Base-by-base conservation (phyloP, 495 filamentous ascomycete species). In the Penicillium tannophilum region DNA sequence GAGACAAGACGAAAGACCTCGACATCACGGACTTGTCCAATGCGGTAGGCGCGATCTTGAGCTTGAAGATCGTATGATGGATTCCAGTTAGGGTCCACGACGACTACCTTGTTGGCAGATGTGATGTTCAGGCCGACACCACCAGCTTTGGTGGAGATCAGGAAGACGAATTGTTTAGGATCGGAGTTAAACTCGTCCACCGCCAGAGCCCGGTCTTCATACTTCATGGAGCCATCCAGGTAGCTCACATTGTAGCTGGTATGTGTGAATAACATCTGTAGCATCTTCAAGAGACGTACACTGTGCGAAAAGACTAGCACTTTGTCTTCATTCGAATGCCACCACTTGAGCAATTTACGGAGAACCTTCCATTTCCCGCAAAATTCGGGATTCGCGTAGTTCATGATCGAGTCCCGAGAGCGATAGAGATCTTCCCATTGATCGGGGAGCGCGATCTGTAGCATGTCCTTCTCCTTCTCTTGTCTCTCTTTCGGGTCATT, bases 61-160 rank as follows among this genome's bases (percentile, higher is more conserved):
- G 94, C 94, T 73, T 98, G 94, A 2, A 98, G 82, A 64, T 98
- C 93, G 62, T 92, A 90, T 19, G 90, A 83, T 4, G 94, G 94
- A 58, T 98, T 98, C 94, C 94, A 98, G 66, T 97, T 96, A 0
- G 94, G 94, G 68, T 98, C 94, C 41, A 97, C 89, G 36, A 98
- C 90, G 19, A 98, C 94, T 10, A 98, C 93, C 72, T 98, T 98
- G 76, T 98, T 98, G 11, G 94, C 94, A 0, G 91, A 93, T 4
- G 94, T 97, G 69, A 98, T 98, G 67, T 98, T 98, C 9, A 98
- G 77, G 0, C 93, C 93, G 6, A 90, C 83, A 24, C 93, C 93
- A 30, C 94, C 94, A 16, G 94, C 91, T 67, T 89, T 90, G 19
- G 94, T 98, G 17, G 90, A 93, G 63, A 98, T 98, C 45, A 98